Base-by-base conservation (phyloP, 73 alveolate species). In the Symbiodinium pilosum region DNA sequence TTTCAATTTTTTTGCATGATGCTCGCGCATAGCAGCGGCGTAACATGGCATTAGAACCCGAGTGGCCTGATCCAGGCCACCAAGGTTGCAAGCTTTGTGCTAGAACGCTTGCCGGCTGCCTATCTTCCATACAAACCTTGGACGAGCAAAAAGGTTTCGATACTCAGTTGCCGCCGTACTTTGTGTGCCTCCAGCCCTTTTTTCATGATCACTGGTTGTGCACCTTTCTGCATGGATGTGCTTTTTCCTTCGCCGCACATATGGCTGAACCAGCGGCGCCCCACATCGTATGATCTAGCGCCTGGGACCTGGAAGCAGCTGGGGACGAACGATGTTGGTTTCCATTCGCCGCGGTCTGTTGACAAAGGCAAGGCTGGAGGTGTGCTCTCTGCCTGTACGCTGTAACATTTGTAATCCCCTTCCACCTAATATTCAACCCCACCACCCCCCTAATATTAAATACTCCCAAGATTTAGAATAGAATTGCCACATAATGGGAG, bases 281-380 rank as follows among this genome's bases (percentile, higher is more conserved):
- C 81, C 81, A 38, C 38, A 38, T 38, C 38, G 81, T 64, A 38
- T 64, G 38, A 64, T n/a, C n/a, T n/a, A 20, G 81, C 41, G 14
- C 81, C 81, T 64, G 39, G 34, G 32, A 28, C 39, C 30, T 64
- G 81, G 30, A 64, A 32, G 81, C 81, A n/a, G n/a, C 81, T 64
- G 81, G 81, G 81, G 81, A 64, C 38, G 30, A 64, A 38, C 81
- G 38, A 64, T 64, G 81, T 38, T 64, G 39, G 81, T 64, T 64
- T 64, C 81, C 81, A 38, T 64, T 64, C 81, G 81, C 30, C 81
- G 81, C 30, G 81, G 81, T n/a, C 38, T 64, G 81, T 18, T 64
- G 81, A 64, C 81, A 38, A 64, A 64, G 81, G 81, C 81, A 28
- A 24, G 81, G 38, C 81, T 24, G 30, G 81, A 64, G 20, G 81